Evolutionary conservation across 495 filamentous ascomycete species (phyloP).

Genomic region (Penicillium paradoxum): DNA sequence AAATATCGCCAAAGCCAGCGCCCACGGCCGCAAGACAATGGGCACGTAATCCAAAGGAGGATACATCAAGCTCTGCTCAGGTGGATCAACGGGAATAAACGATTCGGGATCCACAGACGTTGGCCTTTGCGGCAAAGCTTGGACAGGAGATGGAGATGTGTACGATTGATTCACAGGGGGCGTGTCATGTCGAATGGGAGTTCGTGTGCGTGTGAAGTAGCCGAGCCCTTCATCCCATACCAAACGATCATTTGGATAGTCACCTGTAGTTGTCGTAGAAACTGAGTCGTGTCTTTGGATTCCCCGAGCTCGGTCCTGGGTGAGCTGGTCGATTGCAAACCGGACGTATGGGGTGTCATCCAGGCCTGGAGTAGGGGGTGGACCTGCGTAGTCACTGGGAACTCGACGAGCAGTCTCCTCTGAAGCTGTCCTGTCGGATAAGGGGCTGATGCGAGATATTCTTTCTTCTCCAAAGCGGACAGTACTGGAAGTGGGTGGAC

Average conservation of each 20-base stretch:
- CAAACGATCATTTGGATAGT: conserved; percentile 46
- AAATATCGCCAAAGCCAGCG: conserved; percentile 52
- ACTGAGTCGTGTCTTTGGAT: conserved; percentile 30
- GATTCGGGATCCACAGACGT: conserved; percentile 42
- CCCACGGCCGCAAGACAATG: conserved; percentile 56
- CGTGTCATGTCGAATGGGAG: conserved; percentile 19
- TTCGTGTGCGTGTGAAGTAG: conserved; percentile 38
- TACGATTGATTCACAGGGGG: conserved; percentile 14
- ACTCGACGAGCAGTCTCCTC: conserved; percentile 27
- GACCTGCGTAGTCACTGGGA: conserved; percentile 33
- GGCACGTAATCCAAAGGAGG: conserved; percentile 63
- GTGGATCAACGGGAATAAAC: conserved; percentile 50
- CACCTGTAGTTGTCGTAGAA: conserved; percentile 33
- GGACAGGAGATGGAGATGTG: conserved; percentile 21
- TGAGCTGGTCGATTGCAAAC: conserved; percentile 70
- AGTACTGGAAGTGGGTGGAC: conserved; percentile 25
- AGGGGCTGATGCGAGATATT: conserved; percentile 25
- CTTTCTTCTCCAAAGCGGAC: conserved; percentile 37
- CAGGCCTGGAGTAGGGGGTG: conserved; percentile 54
- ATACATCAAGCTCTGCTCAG: conserved; percentile 40
- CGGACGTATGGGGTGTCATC: conserved; percentile 68
- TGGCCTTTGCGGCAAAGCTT: conserved; percentile 25
- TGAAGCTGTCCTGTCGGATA: conserved; percentile 18
- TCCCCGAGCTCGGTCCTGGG: conserved; percentile 51
- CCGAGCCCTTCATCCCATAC: conserved; percentile 49